Percentiles rank a stretch among this genome's conserved stretches.
Conservation (phyloP, 2,329 filamentous ascomycete genomes). For the Coniosporium tulheliwenetii region DNA sequence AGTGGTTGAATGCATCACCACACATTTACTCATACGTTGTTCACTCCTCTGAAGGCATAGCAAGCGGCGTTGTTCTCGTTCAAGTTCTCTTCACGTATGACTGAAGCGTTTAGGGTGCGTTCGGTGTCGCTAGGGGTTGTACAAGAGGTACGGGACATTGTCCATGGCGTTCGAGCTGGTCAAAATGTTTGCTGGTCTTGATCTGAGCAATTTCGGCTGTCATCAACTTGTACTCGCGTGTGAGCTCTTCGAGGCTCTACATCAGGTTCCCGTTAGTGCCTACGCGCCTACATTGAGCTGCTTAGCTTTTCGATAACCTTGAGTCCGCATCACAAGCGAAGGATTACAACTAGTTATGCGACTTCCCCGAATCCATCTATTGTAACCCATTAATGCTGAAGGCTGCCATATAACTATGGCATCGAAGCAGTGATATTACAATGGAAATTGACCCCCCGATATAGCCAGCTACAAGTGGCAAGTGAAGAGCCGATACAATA, state of each 20-base stretch:
- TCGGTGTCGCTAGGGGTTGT: background rate
- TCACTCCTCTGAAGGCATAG: background rate
- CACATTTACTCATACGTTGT: background rate
- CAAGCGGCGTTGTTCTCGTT: background rate
- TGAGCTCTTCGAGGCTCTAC: conserved; percentile 34
- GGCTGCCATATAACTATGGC: conserved; percentile 44
- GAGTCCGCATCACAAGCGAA: conserved; percentile 53
- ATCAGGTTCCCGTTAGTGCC: conserved; percentile 45
- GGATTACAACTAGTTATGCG: conserved; percentile 48
- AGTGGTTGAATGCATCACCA: background rate
- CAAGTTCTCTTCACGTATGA: background rate
- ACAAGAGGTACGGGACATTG: background rate
- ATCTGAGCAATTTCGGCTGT: conserved; percentile 17
- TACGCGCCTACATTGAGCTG: conserved; percentile 45
- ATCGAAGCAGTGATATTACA: conserved; percentile 49
- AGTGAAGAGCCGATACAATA: conserved; percentile 14
- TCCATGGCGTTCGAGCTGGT: background rate
- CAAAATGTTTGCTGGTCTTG: background rate
- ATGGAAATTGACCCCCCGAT: conserved; percentile 25
- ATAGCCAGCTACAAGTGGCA: conserved; percentile 4
- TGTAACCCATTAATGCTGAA: conserved; percentile 45
- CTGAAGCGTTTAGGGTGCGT: background rate
- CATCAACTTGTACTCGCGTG: conserved; percentile 32
- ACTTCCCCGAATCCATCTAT: conserved; percentile 47
- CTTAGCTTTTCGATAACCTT: conserved; percentile 57